Evolutionary conservation across 805 yeast genomes (phyloP).

Genomic region (Isabelozyma pseudorhagii): DNA sequence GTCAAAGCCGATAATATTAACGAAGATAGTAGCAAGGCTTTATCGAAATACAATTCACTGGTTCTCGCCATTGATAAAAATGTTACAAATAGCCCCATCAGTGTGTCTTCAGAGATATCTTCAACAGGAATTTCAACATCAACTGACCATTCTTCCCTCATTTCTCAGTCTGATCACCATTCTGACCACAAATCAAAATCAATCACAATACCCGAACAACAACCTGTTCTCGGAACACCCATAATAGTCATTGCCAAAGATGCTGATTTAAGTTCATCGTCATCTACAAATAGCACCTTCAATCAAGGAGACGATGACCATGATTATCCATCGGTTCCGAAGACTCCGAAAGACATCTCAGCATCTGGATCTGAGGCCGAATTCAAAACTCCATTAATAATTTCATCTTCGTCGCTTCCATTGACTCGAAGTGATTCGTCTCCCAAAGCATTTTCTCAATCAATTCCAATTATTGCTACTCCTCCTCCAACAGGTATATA

Average conservation of each 20-base stretch:
- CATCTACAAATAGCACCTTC: conserved; percentile 16
- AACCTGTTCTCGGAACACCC: conserved; percentile 6
- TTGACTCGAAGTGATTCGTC: background rate
- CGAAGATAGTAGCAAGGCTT: background rate
- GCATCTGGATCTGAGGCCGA: background rate
- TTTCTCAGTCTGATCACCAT: background rate
- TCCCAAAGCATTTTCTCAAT: conserved; percentile 1
- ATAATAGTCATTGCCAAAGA: conserved; percentile 15
- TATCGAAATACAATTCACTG: background rate
- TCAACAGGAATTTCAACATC: conserved; percentile 26
- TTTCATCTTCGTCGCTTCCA: background rate
- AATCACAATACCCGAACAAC: background rate
- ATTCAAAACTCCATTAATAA: background rate
- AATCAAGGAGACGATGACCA: conserved; percentile 4
- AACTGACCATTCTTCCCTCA: conserved; percentile 26
- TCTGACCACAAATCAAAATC: background rate
- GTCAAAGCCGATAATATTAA: background rate
- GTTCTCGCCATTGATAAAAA: background rate
- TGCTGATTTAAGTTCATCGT: conserved; percentile 10
- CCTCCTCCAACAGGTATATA: background rate
- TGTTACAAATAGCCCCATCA: conserved; percentile 22
- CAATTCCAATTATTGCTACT: background rate
- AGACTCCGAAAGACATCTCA: background rate
- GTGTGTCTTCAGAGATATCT: conserved; percentile 24
- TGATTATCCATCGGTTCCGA: background rate